Evolutionary conservation across 805 yeast genomes (phyloP).

Genomic region (Candida stauntonica): DNA sequence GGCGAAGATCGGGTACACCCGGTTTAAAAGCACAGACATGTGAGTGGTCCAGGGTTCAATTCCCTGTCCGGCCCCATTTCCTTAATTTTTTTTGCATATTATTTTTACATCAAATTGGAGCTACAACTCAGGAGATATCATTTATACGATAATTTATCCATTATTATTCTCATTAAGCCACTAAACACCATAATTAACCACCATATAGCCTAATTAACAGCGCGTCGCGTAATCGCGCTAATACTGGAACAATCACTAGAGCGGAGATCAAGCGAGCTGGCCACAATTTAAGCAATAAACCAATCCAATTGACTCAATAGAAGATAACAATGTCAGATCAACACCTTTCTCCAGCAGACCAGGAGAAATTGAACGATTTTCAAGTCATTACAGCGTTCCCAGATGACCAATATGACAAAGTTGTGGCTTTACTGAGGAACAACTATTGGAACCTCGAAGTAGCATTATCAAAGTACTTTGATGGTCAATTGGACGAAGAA

Average conservation of each 20-base stretch:
- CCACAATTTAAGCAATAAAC: too few relatives aligned
- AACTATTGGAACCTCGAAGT: slow-evolving; percentile 60
- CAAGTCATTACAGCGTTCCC: slow-evolving; percentile 47
- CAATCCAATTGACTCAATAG: background rate
- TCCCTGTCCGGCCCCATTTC: slow-evolving; percentile 18
- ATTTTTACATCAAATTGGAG: background rate
- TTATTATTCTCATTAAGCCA: too few relatives aligned
- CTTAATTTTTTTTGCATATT: background rate
- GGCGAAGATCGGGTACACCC: slow-evolving; percentile 23
- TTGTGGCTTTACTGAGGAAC: slow-evolving; percentile 42
- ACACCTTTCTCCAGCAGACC: slow-evolving; percentile 37
- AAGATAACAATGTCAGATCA: background rate
- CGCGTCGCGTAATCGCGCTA: background rate
- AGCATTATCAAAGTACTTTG: slow-evolving; percentile 59
- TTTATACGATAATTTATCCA: background rate
- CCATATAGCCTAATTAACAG: too few relatives aligned
- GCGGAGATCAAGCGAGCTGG: too few relatives aligned
- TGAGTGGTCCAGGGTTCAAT: slow-evolving; percentile 22
- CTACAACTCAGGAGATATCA: background rate
- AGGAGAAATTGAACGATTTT: slow-evolving; percentile 42
- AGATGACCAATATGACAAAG: slow-evolving; percentile 42
- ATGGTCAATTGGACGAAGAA: slow-evolving; percentile 40
- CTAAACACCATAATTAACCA: too few relatives aligned
- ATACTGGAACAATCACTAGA: too few relatives aligned
- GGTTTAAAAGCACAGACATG: slow-evolving; percentile 12